These are phyloP conservation scores for Entrophospora sp. DNA, from an alignment of 192 early-diverging fungal genomes.

Conservation along the genomic window DNA sequence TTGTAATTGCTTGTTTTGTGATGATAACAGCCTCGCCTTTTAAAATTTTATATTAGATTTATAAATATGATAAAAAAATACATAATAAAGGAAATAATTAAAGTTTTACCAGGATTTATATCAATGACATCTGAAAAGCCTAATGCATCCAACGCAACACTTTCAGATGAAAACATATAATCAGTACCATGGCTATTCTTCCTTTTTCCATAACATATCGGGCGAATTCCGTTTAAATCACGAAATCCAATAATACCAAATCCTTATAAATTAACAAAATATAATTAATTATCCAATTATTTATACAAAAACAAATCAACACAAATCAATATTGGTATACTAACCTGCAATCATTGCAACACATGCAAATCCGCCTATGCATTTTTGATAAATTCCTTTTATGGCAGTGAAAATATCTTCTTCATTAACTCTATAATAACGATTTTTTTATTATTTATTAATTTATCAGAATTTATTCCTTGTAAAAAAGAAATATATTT, in stretches of 20 bases:
- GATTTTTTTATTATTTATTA: no score
- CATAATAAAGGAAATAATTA: neutral
- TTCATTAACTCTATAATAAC: constrained; percentile 93
- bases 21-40: constrained; percentile 88
- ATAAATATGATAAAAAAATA: neutral
- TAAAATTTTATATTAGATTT: neutral
- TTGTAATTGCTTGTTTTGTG: constrained; percentile 63
- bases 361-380: constrained; percentile 89
- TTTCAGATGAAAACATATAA: constrained; percentile 98
- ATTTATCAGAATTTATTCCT: no score
- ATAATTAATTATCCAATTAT: neutral
- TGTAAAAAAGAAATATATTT: neutral
- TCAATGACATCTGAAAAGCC: constrained; percentile 88
- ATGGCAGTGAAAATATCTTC: constrained; percentile 97
- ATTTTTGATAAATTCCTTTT: constrained; percentile 71
- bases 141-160: constrained; percentile 84
- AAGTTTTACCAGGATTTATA: constrained; percentile 62
- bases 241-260: constrained; percentile 93
- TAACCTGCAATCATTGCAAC: constrained; percentile 92
- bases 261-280: constrained; percentile 31
- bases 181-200: constrained; percentile 64
- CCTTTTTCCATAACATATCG: constrained; percentile 86
- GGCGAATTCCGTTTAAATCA: constrained; percentile 95
- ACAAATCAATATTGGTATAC: no score
- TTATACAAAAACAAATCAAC: neutral